Conservation (phyloP, 352 stramenopile genomes). For the Proteromonas lacertae region DNA sequence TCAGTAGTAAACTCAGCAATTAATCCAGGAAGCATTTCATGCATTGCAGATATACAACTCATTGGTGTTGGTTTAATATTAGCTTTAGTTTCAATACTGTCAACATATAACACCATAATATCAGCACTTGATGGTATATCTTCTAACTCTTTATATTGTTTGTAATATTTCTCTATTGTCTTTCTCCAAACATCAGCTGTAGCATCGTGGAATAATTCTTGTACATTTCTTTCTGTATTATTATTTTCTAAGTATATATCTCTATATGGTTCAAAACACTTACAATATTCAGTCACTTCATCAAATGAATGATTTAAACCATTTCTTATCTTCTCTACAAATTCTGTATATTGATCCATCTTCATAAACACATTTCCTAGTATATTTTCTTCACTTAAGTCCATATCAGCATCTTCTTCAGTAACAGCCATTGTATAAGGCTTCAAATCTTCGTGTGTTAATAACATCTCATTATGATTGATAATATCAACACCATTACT, state of each 20-base stretch:
- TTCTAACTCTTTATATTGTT: conserved; percentile 28
- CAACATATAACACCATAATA: conserved; percentile 55
- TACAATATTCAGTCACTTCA: conserved; percentile 31
- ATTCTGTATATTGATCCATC: too few species aligned
- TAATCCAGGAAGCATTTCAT: too few species aligned
- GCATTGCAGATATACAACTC: too few species aligned
- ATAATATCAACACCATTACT: conserved; percentile 43
- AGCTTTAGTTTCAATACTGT: conserved; percentile 40
- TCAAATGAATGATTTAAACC: conserved; percentile 10
- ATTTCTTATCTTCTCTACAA: conserved; percentile 9
- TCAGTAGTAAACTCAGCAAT: too few species aligned
- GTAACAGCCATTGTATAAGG: conserved; percentile 16
- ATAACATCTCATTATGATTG: conserved; percentile 32
- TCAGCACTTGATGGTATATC: conserved; percentile 35
- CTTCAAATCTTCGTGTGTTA: conserved; percentile 10
- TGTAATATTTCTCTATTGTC: conserved; percentile 15
- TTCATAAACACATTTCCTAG: conserved; percentile 9
- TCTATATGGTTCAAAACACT: conserved; percentile 43
- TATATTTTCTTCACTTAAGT: conserved; percentile 11
- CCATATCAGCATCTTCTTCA: too few species aligned
- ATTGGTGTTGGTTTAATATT: conserved; percentile 41
- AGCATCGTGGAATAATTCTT: too few species aligned
- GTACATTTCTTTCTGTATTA: too few species aligned
- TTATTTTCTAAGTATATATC: conserved; percentile 43
- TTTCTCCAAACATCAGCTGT: too few species aligned